These are phyloP conservation scores for Apiotrichum domesticum DNA, from an alignment of 1,284 basidiomycete genomes.

Conservation along the genomic window DNA sequence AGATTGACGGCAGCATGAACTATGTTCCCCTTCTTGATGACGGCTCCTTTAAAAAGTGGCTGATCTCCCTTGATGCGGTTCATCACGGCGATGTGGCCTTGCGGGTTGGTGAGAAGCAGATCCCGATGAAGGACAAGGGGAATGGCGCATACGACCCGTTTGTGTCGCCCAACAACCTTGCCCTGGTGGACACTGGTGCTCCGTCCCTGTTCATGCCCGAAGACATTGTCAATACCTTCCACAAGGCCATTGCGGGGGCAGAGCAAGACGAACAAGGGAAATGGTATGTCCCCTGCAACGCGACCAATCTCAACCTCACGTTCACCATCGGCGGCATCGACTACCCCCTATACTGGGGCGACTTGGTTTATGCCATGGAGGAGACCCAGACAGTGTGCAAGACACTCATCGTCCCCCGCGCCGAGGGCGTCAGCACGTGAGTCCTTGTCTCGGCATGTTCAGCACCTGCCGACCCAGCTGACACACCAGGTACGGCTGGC, in stretches of 20 bases:
- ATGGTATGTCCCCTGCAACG: background rate
- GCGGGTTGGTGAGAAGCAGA: background rate
- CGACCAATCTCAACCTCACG: slow-evolving; percentile 45
- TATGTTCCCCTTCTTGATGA: too few relatives aligned
- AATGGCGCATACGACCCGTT: too few relatives aligned
- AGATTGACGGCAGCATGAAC: background rate
- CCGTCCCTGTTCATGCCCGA: background rate
- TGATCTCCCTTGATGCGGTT: background rate
- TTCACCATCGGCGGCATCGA: slow-evolving; percentile 56
- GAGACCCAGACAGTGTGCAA: background rate
- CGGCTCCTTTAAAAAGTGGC: background rate
- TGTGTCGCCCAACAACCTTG: background rate
- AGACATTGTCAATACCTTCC: background rate
- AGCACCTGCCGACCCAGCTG: background rate
- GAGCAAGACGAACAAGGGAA: background rate
- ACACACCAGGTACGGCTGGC: slow-evolving; percentile 4
- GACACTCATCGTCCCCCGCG: background rate
- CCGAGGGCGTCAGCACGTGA: background rate
- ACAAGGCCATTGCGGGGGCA: background rate
- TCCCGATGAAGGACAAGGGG: too few relatives aligned
- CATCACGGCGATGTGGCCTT: background rate
- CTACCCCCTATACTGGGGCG: background rate
- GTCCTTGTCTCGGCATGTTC: background rate
- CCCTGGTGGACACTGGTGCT: background rate
- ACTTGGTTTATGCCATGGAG: background rate